Base-by-base conservation (phyloP, 371 early-diverging fungal genomes). In the Circinella umbellata region DNA sequence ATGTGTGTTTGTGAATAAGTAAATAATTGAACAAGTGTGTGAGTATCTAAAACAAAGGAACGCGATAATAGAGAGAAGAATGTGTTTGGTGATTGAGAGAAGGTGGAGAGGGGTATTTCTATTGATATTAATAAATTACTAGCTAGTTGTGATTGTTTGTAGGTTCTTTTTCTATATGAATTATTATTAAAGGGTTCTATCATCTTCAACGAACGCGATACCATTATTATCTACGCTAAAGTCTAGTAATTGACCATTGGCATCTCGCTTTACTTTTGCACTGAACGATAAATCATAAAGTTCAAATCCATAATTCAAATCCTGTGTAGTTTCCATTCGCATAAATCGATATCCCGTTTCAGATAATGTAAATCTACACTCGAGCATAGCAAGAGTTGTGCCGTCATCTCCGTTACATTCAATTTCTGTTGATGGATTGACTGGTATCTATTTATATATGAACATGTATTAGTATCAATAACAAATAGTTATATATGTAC, bases 271-370 rank as follows among this genome's bases (percentile, higher is more conserved):
- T 11, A 78, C 78, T 63, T 73, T 73, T 8, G 79, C 83, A 69
- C 72, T 73, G 48, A 86, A 82, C 2, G 85, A 80, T 36, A 86
- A 70, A 35, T 86, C 86, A 69, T 83, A 67, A 1, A 86, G 73
- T 18, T 76, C 69, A 66, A 73, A 84, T 1, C 51, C 59, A 68
- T 73, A 83, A 59, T 81, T 75, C 55, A 75, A 46, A 42, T 83
- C 80, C 11, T 66, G 76, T 34, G 72, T 72, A 35, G 78, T 84
- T 37, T 76, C 69, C 20, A 86, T 63, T 36, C 82, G 83, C 34
- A 86, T 77, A 51, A 80, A 86, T 35, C 86, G 76, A 66, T 83
- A 84, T 0, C 83, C 82, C 4, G 80, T 86, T 38, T 82, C 80
- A 9, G 69, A 68, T 3, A 84, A 69, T 13, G 74, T 72, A 68